Conservation (phyloP, 306 rosid genomes). For the Fragaria nilgerrensis region DNA sequence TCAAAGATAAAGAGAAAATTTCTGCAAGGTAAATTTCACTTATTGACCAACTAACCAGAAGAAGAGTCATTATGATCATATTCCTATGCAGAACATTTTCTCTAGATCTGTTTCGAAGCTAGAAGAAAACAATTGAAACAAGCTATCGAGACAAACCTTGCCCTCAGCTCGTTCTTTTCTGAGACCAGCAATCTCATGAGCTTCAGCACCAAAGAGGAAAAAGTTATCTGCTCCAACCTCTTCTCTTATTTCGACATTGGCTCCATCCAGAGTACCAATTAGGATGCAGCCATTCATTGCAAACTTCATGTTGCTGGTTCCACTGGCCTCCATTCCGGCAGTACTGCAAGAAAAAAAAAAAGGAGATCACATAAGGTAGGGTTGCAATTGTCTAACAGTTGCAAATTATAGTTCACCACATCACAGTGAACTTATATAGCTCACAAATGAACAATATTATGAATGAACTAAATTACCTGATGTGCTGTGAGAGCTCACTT, state of each 20-base stretch:
- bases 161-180: conserved; percentile 94
- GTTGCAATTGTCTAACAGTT: background rate
- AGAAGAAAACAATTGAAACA: conserved; percentile 14
- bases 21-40: background rate
- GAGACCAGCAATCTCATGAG: conserved; percentile 88
- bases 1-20: background rate
- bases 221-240: conserved; percentile 96
- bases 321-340: conserved; percentile 99
- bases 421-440: background rate
- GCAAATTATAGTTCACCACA: background rate
- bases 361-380: background rate
- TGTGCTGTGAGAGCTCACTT: conserved; percentile 96
- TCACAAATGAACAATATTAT: background rate
- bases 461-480: conserved; percentile 52
- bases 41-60: conserved; percentile 8
- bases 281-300: conserved; percentile 92
- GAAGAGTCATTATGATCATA: conserved; percentile 5
- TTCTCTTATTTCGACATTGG: conserved; percentile 94
- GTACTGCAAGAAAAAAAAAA: conserved; percentile 47
- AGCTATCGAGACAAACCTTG: conserved; percentile 53
- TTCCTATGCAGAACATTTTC: conserved; percentile 7
- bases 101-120: background rate
- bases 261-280: conserved; percentile 98
- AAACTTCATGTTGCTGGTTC: conserved; percentile 99
- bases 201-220: conserved; percentile 91